phyloP scores from a whole-genome alignment of 2,329 filamentous ascomycete genomes.

The Penicillium sp. region DNA sequence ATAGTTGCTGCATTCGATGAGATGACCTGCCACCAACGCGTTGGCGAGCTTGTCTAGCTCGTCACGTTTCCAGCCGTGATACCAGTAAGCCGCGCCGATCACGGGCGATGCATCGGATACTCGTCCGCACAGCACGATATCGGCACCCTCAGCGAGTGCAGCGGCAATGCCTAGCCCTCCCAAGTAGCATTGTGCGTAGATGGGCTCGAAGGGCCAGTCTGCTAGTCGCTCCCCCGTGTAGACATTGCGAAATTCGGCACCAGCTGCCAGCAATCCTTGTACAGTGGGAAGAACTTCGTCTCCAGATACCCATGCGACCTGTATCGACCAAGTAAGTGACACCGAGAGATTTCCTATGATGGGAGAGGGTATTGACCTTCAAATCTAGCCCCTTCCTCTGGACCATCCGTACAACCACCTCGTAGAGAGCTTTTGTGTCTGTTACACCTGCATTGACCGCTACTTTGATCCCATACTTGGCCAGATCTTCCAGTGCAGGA shows the following conservation, averaged over 20 bases:
- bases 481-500: conserved; percentile 39
- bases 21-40: conserved; percentile 37
- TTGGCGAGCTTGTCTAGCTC: conserved; percentile 39
- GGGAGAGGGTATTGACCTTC: conserved; percentile 23
- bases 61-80: conserved; percentile 40
- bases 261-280: conserved; percentile 26
- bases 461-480: conserved; percentile 40
- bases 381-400: conserved; percentile 38
- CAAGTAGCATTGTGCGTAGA: conserved; percentile 33
- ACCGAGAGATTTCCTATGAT: neutral
- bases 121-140: conserved; percentile 44
- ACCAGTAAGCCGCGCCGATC: conserved; percentile 43
- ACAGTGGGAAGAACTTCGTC: conserved; percentile 42
- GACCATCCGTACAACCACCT: conserved; percentile 37
- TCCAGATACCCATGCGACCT: conserved; percentile 47
- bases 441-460: conserved; percentile 44
- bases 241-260: conserved; percentile 37
- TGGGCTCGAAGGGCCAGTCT: conserved; percentile 36
- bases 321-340: neutral
- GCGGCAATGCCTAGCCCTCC: conserved; percentile 40
- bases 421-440: conserved; percentile 40
- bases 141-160: conserved; percentile 39
- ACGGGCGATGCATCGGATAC: conserved; percentile 44
- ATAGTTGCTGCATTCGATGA: conserved; percentile 42
- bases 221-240: conserved; percentile 33